phyloP scores from a whole-genome alignment of 2,329 filamentous ascomycete species.

The Ceratocystiopsis sp. region DNA sequence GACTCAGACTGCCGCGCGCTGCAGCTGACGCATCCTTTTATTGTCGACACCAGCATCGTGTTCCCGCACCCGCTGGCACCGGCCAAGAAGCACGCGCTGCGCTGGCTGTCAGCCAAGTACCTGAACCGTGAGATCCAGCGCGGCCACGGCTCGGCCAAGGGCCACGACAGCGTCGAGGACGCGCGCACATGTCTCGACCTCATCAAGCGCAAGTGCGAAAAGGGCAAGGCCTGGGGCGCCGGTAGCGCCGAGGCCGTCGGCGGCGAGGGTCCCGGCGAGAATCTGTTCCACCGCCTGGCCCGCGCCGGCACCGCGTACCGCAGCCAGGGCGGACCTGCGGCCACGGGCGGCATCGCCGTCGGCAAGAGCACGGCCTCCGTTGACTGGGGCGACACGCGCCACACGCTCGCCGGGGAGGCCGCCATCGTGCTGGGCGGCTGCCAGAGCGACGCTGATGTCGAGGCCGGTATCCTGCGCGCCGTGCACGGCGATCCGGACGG shows the following conservation, averaged over 20 bases:
- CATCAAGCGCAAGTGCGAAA: conserved; percentile 90
- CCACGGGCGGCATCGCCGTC: conserved; percentile 35
- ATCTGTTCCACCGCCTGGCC: conserved; percentile 70
- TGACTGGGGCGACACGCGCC: conserved; percentile 71
- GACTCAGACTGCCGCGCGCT: conserved; percentile 74
- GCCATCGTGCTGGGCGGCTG: conserved; percentile 36
- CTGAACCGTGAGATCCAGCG: conserved; percentile 79
- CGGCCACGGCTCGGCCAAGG: conserved; percentile 42
- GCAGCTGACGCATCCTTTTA: conserved; percentile 75
- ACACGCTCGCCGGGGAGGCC: conserved; percentile 38
- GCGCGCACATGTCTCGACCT: conserved; percentile 82
- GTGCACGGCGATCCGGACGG: conserved; percentile 41
- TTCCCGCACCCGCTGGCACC: conserved; percentile 83
- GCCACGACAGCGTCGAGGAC: conserved; percentile 89
- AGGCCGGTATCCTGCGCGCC: conserved; percentile 36
- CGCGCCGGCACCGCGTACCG: conserved; percentile 46
- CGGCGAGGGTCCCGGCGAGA: conserved; percentile 63
- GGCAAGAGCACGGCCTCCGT: conserved; percentile 58
- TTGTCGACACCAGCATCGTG: conserved; percentile 79
- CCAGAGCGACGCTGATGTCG: conserved; percentile 40
- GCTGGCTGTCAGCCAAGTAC: conserved; percentile 77
- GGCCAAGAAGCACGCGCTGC: conserved; percentile 78
- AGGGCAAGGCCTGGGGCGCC: conserved; percentile 71
- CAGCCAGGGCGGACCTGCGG: conserved; percentile 38
- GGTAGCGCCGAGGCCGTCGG: conserved; percentile 7